Evolutionary conservation across 257 asterid genomes (phyloP), one percentile per base, ranked within the genome.

Genomic region (Solanum gracilifrons): DNA sequence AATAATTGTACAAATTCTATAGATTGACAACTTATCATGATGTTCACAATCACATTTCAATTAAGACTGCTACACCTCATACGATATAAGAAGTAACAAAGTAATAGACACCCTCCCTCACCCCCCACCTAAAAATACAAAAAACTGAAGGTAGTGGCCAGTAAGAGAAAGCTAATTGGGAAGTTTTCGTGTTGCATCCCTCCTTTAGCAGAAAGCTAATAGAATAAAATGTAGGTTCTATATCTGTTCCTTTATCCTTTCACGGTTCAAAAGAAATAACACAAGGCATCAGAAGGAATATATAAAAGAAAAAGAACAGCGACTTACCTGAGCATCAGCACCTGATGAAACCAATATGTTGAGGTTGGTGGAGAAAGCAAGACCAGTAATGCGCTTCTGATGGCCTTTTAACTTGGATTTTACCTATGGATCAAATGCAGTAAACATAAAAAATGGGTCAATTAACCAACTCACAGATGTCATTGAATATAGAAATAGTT

Each of bases 281-380:
- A 58, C 80, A 32, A 8, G 33, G 16, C 25, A 31, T 48, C 25
- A 12, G 29, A 48, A 85, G 29, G 51, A 32, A 58, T 75, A 64
- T 8, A 18, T 13, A 72, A 83, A 32, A 55, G 73, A 84, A 89
- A 41, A 31, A 62, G 35, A 79, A 85, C 27, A 18, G 48, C 2
- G n/a, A 69, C 92, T 91, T 92, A 94, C 99, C 92, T 94, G 98
- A 88, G 98, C 98, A 93, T 96, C 99, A 71, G 98, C 98, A 87
- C 98, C 98, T 16, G 98, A 95, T 25, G 98, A 95, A 88, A 96
- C 98, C 95, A 96, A 92, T 90, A 96, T 92, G 93, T 92, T 94
- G 77, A 96, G 93, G 91, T 77, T 93, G 88, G 98, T 94, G 60
- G 99, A 96, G 89, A 96, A 96, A 11, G 98, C 99, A 80, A 96